These are phyloP conservation scores for Trichomonascaceae sp. DNA, from an alignment of 1,139 yeast species.

Conservation along the genomic window DNA sequence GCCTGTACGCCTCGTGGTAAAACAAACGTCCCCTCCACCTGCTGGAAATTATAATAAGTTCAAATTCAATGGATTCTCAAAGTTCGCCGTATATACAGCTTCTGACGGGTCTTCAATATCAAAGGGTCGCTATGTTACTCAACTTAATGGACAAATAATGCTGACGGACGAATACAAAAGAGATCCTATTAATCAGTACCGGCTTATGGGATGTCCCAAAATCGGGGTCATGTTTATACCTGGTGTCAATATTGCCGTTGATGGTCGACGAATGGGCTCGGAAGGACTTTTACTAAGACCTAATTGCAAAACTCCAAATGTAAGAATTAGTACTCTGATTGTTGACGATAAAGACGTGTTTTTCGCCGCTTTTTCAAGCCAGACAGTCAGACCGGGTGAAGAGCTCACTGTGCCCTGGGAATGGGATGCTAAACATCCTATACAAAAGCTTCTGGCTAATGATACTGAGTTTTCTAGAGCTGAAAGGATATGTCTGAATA, in stretches of 20 bases:
- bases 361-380: constrained; percentile 55
- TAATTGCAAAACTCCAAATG: constrained; percentile 63
- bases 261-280: constrained; percentile 76
- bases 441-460: constrained; percentile 38
- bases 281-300: constrained; percentile 68
- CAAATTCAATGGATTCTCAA: constrained; percentile 67
- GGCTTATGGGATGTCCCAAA: constrained; percentile 77
- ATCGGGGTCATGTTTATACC: constrained; percentile 62
- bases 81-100: constrained; percentile 53
- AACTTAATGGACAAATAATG: constrained; percentile 69
- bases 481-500: constrained; percentile 23
- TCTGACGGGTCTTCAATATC: constrained; percentile 32
- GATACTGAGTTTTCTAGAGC: constrained; percentile 19
- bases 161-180: constrained; percentile 54
- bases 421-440: constrained; percentile 80
- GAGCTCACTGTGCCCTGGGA: constrained; percentile 83
- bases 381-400: constrained; percentile 50
- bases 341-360: constrained; percentile 37
- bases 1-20: constrained; percentile 31
- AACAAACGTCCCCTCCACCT: constrained; percentile 30
- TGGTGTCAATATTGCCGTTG: constrained; percentile 54
- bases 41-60: constrained; percentile 46
- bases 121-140: constrained; percentile 51
- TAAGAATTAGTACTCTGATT: constrained; percentile 52
- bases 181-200: constrained; percentile 70